A percentile compares a stretch with the other conserved stretches of the same genome.
Evolutionary conservation across 768 basidiomycete species (phyloP).

Genomic region (Antrodiella citrinella): DNA sequence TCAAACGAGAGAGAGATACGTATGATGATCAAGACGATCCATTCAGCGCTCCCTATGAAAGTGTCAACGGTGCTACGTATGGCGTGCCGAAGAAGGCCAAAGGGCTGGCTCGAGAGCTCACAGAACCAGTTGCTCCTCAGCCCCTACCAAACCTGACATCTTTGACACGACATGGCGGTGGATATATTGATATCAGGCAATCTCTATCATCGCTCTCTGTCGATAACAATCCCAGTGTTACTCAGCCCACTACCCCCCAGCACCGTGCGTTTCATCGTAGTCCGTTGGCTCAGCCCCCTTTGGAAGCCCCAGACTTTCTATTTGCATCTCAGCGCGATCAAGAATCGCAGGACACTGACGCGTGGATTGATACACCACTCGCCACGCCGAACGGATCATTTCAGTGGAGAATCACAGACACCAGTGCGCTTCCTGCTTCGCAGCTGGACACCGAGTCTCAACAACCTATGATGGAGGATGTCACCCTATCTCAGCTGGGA

Average conservation of each 20-base stretch:
- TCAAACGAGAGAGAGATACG: slow-evolving; percentile 32
- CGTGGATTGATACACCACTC: slow-evolving; percentile 41
- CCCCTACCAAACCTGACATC: neutral
- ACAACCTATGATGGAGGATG: slow-evolving; percentile 19
- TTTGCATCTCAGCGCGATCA: neutral
- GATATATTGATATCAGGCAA: neutral
- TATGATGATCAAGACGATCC: slow-evolving; percentile 21
- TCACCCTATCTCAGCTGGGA: slow-evolving; percentile 31
- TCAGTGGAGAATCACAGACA: slow-evolving; percentile 23
- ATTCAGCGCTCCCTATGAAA: neutral
- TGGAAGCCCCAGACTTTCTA: neutral
- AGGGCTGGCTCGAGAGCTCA: neutral
- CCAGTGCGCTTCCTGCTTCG: neutral
- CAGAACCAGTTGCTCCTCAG: slow-evolving; percentile 1
- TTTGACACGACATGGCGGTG: neutral
- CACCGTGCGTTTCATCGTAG: neutral
- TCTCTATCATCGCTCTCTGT: neutral
- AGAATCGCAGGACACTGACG: slow-evolving; percentile 38
- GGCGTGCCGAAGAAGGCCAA: slow-evolving; percentile 1
- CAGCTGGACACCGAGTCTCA: slow-evolving; percentile 13
- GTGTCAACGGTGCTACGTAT: neutral
- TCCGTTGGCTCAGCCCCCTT: neutral
- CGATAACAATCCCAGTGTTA: neutral
- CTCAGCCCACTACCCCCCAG: neutral
- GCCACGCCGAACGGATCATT: slow-evolving; percentile 50